These are phyloP conservation scores for Isoetes taiwanensis DNA, from an alignment of 75 land plant species.

Conservation along the genomic window DNA sequence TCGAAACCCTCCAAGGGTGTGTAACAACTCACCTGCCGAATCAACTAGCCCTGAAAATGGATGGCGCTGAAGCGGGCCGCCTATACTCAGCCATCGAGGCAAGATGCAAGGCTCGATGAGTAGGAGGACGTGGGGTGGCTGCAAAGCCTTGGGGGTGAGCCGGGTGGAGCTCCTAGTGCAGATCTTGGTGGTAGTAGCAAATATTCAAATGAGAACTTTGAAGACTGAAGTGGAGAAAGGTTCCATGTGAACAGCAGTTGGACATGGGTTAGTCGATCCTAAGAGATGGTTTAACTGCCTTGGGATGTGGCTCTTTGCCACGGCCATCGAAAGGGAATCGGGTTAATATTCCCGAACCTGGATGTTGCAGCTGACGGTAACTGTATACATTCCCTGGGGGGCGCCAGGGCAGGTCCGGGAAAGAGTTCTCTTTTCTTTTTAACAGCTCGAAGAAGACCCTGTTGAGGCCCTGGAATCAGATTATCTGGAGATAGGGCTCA, in stretches of 20 bases:
- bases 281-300: constrained; percentile 8
- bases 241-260: too few relatives aligned
- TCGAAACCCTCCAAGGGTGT: too few relatives aligned
- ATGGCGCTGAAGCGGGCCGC: too few relatives aligned
- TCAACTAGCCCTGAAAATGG: too few relatives aligned
- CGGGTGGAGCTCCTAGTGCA: neutral
- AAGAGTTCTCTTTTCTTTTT: constrained; percentile 34
- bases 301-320: neutral
- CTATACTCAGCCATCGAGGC: too few relatives aligned
- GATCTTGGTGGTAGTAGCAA: constrained; percentile 14
- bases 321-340: constrained; percentile 21
- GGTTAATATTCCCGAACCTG: constrained; percentile 20
- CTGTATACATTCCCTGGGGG: constrained; percentile 17
- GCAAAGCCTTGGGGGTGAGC: too few relatives aligned
- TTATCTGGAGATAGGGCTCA: constrained; percentile 16
- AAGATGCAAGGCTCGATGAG: constrained; percentile 6
- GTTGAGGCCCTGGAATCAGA: constrained; percentile 18
- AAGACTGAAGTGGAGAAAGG: too few relatives aligned
- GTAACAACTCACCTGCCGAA: too few relatives aligned
- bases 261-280: constrained; percentile 15
- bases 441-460: constrained; percentile 23
- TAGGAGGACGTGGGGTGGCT: too few relatives aligned
- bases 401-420: constrained; percentile 13
- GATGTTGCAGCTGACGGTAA: constrained; percentile 13
- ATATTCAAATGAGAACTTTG: constrained; percentile 19